Conservation (phyloP, 1,284 basidiomycete species). For the Golubevia pallescens region DNA sequence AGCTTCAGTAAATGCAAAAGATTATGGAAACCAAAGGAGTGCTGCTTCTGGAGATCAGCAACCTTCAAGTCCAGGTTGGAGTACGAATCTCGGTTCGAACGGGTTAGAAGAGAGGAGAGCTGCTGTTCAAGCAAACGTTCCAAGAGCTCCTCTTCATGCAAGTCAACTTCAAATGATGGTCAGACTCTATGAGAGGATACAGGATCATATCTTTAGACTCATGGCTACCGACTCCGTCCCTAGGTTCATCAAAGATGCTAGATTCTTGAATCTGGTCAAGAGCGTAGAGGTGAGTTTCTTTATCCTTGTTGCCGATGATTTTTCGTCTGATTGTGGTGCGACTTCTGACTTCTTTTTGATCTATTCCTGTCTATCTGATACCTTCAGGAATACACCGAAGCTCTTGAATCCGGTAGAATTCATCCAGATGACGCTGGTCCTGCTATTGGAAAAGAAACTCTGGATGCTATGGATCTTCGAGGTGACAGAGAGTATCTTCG, state of each 20-base stretch:
- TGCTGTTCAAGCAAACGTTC: conserved; percentile 25
- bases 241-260: conserved; percentile 50
- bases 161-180: conserved; percentile 89
- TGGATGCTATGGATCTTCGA: conserved; percentile 40
- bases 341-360: too few relatives aligned
- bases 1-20: conserved; percentile 74
- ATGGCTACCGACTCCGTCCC: conserved; percentile 98
- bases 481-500: neutral
- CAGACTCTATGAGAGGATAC: conserved; percentile 90
- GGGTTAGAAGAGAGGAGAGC: conserved; percentile 71
- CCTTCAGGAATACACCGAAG: conserved; percentile 43
- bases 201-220: conserved; percentile 91
- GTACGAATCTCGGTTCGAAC: conserved; percentile 7
- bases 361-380: neutral
- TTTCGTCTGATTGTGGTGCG: too few relatives aligned
- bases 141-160: conserved; percentile 41
- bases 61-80: conserved; percentile 48
- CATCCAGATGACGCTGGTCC: conserved; percentile 41
- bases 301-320: neutral
- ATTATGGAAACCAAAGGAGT: conserved; percentile 65
- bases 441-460: conserved; percentile 34
- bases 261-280: conserved; percentile 45
- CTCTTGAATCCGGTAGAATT: conserved; percentile 42
- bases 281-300: conserved; percentile 28
- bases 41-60: too few relatives aligned